Base-by-base conservation (phyloP, 1,284 basidiomycete species). In the Ganoderma boninense region DNA sequence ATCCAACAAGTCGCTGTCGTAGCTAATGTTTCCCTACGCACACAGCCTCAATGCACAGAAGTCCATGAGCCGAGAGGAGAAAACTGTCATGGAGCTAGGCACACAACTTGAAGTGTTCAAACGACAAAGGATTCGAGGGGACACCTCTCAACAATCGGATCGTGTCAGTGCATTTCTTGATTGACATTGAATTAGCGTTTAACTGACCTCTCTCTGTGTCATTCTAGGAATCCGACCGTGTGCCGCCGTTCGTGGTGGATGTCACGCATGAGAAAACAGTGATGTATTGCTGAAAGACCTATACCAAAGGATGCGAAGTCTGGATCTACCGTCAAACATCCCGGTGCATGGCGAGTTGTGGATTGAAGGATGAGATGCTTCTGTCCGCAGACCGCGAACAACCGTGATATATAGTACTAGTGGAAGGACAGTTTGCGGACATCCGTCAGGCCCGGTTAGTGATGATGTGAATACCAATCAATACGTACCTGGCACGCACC, bases 11-110 rank as follows among this genome's bases (percentile, higher is more conserved):
- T 43, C 11, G 42, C 14, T 43, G 42, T 18, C n/a, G 29, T 32
- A 32, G 29, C 29, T 32, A 32, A 32, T 4, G 2, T 32, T 32
- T 32, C 29, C 29, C n/a, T n/a, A 11, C 23, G n/a, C n/a, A 11
- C 49, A 52, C 23, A 52, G 49, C n/a, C 49, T 52, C 49, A 52
- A 52, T 7, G 49, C 49, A n/a, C 49, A 52, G n/a, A 52, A 52
- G 20, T 52, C 49, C 49, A 52, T 52, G 49, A 52, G n/a, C 10
- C 49, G 49, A 26, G 49, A 52, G n/a, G 18, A n/a, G 11, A n/a
- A 52, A n/a, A 52, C n/a, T 3, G 49, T 52, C 49, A n/a, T 52
- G 8, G 49, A 52, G 20, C 23, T 52, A 26, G 49, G 49, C 49
- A 23, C 49, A 2, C 49, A 35, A 7, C 35, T 35, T 7, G 35